Conservation (phyloP, 371 early-diverging fungal genomes). For the Sporodiniella umbellata region DNA sequence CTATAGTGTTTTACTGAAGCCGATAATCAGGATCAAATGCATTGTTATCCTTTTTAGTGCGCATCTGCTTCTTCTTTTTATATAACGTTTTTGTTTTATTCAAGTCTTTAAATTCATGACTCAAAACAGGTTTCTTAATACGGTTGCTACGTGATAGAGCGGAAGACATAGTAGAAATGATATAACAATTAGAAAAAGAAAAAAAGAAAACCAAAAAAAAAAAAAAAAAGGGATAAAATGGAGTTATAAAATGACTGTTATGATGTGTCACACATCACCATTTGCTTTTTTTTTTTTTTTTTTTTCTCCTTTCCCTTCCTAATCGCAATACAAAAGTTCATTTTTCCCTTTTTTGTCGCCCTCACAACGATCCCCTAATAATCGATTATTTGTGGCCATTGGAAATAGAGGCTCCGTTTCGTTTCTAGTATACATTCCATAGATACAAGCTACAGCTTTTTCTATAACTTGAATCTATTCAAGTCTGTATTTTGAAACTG, state of each 20-base stretch:
- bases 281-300: background rate
- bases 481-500: too few relatives aligned
- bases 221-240: slow-evolving; percentile 3
- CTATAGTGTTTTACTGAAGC: too few relatives aligned
- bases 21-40: background rate
- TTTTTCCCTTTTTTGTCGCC: too few relatives aligned
- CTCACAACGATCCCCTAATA: too few relatives aligned
- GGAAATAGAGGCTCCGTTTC: too few relatives aligned
- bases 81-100: background rate
- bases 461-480: too few relatives aligned
- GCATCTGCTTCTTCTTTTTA: background rate
- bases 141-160: slow-evolving; percentile 21
- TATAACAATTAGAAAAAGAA: slow-evolving; percentile 1
- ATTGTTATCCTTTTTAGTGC: background rate
- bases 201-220: slow-evolving; percentile 5
- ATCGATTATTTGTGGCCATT: background rate
- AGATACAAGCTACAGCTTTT: too few relatives aligned
- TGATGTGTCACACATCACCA: slow-evolving; percentile 22
- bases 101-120: background rate
- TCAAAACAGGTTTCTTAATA: slow-evolving; percentile 10
- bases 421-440: too few relatives aligned
- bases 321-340: background rate
- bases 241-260: slow-evolving; percentile 14
- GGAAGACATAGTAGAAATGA: slow-evolving; percentile 18
- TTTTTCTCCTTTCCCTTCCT: slow-evolving; percentile 11